Base-by-base conservation (phyloP, 116 monocot genomes). In the Trichopus zeylanicus region DNA sequence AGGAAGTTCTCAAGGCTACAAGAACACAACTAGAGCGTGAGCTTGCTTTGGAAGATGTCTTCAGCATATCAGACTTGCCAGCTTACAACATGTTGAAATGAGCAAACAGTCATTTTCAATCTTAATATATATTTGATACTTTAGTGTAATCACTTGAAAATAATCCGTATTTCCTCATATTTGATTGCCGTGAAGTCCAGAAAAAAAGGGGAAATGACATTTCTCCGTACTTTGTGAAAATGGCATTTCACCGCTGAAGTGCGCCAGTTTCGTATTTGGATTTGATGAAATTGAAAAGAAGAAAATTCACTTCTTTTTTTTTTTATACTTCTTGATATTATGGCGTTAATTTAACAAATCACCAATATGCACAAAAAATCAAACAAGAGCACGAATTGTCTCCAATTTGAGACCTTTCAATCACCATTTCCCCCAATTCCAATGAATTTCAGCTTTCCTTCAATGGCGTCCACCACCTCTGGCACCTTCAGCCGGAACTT, bases 1-100 rank as follows among this genome's bases (percentile, higher is more conserved):
- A 99, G 99, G 99, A 88, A 56, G 88, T 99, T 56, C 31, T 99
- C 38, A 88, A 92, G 49, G 73, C 74, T 10, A 86, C 85, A 46
- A 85, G 83, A 67, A 55, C 60, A 11, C 85, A 88, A 38, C 53
- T 99, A 25, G 99, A 92, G 59, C 72, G 62, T 13, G 92, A 99
- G 61, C 82, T 99, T 53, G 38, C 71, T 0, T 59, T 71, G 58
- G 85, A 83, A 31, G 78, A 75, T 39, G 64, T 86, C 28, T 64
- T 29, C 57, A 64, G 63, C 42, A 27, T 91, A 19, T 24, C 57
- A 46, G 88, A 92, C 55, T 59, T 99, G 61, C 88, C 92, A 1
- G 73, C 92, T 22, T 88, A 85, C 65, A 79, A 35, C 57, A 70
- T 82, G 76, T 51, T 95, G 67, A 3, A 21, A 3, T 0, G 49